A percentile compares a stretch with the other conserved stretches of the same genome.
Conservation (phyloP, 148 eudicot genomes). For the Vaccinium myrtillus region DNA sequence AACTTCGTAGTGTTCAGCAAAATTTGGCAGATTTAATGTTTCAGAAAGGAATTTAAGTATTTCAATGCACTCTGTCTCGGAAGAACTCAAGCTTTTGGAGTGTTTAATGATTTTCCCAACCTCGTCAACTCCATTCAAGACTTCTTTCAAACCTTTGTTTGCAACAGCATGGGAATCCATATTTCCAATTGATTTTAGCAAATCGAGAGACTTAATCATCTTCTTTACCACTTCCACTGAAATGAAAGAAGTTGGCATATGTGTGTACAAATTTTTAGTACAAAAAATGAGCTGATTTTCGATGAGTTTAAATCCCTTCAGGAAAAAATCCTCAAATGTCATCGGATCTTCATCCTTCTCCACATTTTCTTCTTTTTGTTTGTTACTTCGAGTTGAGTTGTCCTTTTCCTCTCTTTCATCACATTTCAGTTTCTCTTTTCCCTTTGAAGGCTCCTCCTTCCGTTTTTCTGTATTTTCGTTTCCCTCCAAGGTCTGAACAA, state of each 20-base stretch:
- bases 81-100: background rate
- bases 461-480: constrained; percentile 14
- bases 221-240: constrained; percentile 24
- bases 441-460: background rate
- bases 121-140: constrained; percentile 11
- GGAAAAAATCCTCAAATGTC: constrained; percentile 46
- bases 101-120: background rate
- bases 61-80: constrained; percentile 8
- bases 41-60: constrained; percentile 30
- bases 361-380: constrained; percentile 2
- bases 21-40: background rate
- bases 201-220: constrained; percentile 33
- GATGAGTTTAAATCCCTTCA: constrained; percentile 19
- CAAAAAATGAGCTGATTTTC: constrained; percentile 26
- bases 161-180: background rate
- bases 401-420: background rate
- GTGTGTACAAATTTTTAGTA: constrained; percentile 41
- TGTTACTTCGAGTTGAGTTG: background rate
- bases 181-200: constrained; percentile 24
- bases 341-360: background rate
- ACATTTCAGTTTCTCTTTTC: background rate
- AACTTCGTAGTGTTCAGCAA: background rate
- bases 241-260: constrained; percentile 49
- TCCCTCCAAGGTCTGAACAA: constrained; percentile 19
- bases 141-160: constrained; percentile 16